phyloP scores from a whole-genome alignment of 345 rosid genomes.

The Triadica sebifera region DNA sequence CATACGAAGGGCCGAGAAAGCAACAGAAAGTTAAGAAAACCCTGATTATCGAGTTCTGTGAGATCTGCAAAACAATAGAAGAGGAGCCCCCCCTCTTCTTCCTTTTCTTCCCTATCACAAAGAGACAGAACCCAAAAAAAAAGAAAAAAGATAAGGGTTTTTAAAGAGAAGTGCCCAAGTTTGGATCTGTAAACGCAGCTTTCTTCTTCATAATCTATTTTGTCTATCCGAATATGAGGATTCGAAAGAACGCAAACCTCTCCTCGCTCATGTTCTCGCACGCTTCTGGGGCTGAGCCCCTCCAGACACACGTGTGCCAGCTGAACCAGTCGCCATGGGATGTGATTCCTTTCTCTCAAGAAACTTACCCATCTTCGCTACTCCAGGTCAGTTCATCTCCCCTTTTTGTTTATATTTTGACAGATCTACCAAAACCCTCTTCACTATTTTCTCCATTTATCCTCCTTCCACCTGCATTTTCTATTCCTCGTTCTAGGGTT shows the following conservation, averaged over 20 bases:
- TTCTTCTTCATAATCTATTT: not conserved
- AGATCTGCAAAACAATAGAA: conserved; percentile 50
- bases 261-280: conserved; percentile 41
- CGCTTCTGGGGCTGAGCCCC: conserved; percentile 40
- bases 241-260: conserved; percentile 78
- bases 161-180: not conserved
- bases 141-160: not conserved
- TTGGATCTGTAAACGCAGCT: conserved; percentile 19
- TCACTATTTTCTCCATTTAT: conserved; percentile 19
- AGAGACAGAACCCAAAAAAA: conserved; percentile 7
- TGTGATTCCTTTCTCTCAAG: conserved; percentile 54
- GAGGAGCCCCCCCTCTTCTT: not conserved
- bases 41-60: conserved; percentile 64
- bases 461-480: conserved; percentile 31
- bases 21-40: conserved; percentile 49
- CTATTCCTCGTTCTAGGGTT: conserved; percentile 32
- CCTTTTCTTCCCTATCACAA: not conserved
- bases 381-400: conserved; percentile 35
- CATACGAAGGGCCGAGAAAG: conserved; percentile 59
- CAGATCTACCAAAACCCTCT: conserved; percentile 39
- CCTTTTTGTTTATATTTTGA: conserved; percentile 10
- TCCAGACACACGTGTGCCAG: conserved; percentile 64
- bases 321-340: conserved; percentile 99
- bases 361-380: conserved; percentile 20
- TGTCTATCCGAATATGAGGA: conserved; percentile 54